Evolutionary conservation across 805 yeast species (phyloP).

Genomic region (Zygoascus flipseniorum): DNA sequence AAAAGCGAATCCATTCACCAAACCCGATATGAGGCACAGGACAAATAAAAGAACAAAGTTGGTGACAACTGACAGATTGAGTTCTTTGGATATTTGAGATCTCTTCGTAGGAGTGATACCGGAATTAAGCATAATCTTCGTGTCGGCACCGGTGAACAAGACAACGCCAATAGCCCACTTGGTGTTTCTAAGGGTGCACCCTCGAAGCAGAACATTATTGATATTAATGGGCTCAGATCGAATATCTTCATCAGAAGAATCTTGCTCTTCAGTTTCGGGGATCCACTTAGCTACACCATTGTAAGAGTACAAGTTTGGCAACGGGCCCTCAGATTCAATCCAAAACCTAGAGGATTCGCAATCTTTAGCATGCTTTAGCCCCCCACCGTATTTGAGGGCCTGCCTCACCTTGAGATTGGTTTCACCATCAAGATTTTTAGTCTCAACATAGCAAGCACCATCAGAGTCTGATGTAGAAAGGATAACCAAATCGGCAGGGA

Average conservation of each 20-base stretch:
- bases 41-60: constrained; percentile 58
- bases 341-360: constrained; percentile 48
- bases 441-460: constrained; percentile 61
- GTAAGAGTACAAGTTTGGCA: constrained; percentile 52
- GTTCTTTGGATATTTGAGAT: constrained; percentile 57
- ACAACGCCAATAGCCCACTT: constrained; percentile 70
- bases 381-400: constrained; percentile 50
- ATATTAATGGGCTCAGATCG: constrained; percentile 48
- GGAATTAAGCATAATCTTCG: constrained; percentile 73
- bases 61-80: constrained; percentile 57
- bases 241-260: constrained; percentile 9
- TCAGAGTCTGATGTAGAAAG: constrained; percentile 66
- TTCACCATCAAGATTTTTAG: constrained; percentile 69
- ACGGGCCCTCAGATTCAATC: constrained; percentile 66
- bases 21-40: constrained; percentile 61
- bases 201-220: constrained; percentile 63
- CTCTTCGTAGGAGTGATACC: constrained; percentile 74
- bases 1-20: constrained; percentile 61
- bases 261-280: constrained; percentile 1
- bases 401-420: constrained; percentile 61
- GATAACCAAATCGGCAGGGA: constrained; percentile 70
- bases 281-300: constrained; percentile 58
- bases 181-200: constrained; percentile 66
- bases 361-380: constrained; percentile 49
- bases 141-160: constrained; percentile 64